phyloP scores from a whole-genome alignment of 441 rosid species.

The Adansonia grandidieri region DNA sequence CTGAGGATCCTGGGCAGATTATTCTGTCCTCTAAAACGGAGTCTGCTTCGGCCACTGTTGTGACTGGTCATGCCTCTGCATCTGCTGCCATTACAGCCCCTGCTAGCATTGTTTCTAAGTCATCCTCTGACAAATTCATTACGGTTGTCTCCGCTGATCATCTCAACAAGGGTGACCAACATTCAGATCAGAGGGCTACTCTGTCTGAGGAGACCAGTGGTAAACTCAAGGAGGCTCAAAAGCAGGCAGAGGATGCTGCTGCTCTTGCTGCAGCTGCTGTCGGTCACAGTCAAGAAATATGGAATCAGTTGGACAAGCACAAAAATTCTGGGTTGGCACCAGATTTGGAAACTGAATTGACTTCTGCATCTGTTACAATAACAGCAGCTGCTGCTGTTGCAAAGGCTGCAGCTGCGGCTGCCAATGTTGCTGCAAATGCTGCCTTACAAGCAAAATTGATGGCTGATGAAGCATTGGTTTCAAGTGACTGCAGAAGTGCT shows the following conservation, averaged over 20 bases:
- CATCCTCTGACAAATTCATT: constrained; percentile 45
- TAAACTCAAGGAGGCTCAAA: constrained; percentile 72
- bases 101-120: constrained; percentile 44
- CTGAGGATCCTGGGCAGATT: constrained; percentile 54
- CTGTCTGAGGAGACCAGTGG: constrained; percentile 69
- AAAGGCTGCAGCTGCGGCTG: constrained; percentile 97
- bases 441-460: constrained; percentile 92
- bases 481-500: constrained; percentile 35
- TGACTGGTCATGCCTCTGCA: constrained; percentile 40
- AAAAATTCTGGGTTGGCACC: constrained; percentile 56
- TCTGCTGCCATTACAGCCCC: constrained; percentile 50
- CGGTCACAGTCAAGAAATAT: constrained; percentile 64
- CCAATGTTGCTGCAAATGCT: constrained; percentile 91
- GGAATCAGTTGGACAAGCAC: constrained; percentile 75
- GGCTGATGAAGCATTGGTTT: constrained; percentile 83
- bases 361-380: constrained; percentile 80
- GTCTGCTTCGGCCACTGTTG: constrained; percentile 47
- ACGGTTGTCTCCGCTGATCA: constrained; percentile 49
- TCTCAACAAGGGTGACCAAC: constrained; percentile 42
- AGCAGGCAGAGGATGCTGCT: constrained; percentile 88
- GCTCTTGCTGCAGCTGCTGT: constrained; percentile 78
- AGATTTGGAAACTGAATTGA: constrained; percentile 67
- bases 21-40: constrained; percentile 53
- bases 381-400: constrained; percentile 97
- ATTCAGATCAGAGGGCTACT: constrained; percentile 44